phyloP scores from a whole-genome alignment of 2,329 filamentous ascomycete species.

The Penicillium sp. region DNA sequence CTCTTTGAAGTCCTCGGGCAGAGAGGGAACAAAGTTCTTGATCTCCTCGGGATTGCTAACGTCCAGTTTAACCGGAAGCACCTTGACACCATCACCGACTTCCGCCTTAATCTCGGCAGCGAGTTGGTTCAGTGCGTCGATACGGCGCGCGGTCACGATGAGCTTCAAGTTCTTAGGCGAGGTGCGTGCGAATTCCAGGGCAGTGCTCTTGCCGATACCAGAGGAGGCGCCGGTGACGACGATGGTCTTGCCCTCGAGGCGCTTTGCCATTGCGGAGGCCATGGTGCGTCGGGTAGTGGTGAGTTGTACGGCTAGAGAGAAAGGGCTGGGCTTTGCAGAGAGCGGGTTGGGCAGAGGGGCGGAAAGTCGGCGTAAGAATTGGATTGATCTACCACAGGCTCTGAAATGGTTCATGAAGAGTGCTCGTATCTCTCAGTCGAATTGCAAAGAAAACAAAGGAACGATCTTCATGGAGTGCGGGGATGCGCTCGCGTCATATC shows the following conservation, averaged over 20 bases:
- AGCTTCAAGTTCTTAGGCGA: constrained; percentile 74
- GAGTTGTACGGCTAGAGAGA: constrained; percentile 19
- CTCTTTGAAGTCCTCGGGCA: constrained; percentile 77
- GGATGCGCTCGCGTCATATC: constrained; percentile 12
- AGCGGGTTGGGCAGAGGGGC: constrained; percentile 14
- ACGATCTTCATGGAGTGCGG: constrained; percentile 18
- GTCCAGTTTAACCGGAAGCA: constrained; percentile 78
- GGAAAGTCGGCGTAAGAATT: constrained; percentile 21
- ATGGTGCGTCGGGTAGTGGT: constrained; percentile 47
- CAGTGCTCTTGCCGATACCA: constrained; percentile 71
- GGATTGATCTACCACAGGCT: constrained; percentile 22
- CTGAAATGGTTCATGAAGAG: constrained; percentile 29
- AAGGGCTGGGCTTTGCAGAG: constrained; percentile 17
- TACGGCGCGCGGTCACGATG: constrained; percentile 79
- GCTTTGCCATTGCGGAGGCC: constrained; percentile 68
- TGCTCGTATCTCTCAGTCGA: not conserved
- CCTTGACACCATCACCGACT: constrained; percentile 73
- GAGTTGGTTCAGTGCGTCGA: constrained; percentile 72
- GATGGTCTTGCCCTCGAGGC: constrained; percentile 88
- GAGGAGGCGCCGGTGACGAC: constrained; percentile 89
- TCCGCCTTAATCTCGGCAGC: constrained; percentile 71
- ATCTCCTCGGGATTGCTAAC: constrained; percentile 76
- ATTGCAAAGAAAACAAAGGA: constrained; percentile 12
- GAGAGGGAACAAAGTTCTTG: constrained; percentile 61
- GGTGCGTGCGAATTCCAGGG: constrained; percentile 89